These are phyloP conservation scores for Lignosus rhinocerotis DNA, from an alignment of 1,284 basidiomycete species.

Conservation along the genomic window DNA sequence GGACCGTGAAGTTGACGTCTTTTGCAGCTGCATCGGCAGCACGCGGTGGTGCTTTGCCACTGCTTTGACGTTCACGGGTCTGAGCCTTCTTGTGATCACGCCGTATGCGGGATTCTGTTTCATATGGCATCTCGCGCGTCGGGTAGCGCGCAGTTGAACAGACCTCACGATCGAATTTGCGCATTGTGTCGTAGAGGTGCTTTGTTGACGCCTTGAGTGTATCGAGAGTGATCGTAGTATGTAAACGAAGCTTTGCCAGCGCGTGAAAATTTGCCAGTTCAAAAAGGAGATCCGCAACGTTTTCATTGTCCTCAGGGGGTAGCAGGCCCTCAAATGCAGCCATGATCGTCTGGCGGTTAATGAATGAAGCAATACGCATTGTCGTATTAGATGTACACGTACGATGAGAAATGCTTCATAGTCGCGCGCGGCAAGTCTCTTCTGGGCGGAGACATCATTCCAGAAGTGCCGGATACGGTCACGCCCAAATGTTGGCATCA, in stretches of 20 bases:
- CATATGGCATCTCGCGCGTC: conserved; percentile 2
- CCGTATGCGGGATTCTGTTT: conserved; percentile 22
- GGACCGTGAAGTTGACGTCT: neutral
- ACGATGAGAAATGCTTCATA: conserved; percentile 31
- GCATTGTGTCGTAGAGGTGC: neutral
- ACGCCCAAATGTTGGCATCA: conserved; percentile 30
- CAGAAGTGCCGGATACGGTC: conserved; percentile 25
- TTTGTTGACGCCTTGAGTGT: neutral
- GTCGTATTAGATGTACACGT: neutral
- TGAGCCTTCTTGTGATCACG: neutral
- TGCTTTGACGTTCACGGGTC: too few species aligned
- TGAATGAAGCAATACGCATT: neutral
- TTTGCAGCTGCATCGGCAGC: neutral
- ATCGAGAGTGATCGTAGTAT: neutral
- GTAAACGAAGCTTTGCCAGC: neutral
- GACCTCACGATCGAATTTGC: neutral
- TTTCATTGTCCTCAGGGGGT: neutral
- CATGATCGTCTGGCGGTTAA: neutral
- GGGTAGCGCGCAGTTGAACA: neutral
- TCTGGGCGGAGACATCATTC: conserved; percentile 23
- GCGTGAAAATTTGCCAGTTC: neutral
- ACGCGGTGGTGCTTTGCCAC: too few species aligned
- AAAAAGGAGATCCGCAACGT: neutral
- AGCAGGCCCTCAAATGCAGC: neutral
- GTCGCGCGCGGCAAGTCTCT: conserved; percentile 35